These are phyloP conservation scores for Aleurites moluccanus DNA, from an alignment of 441 rosid genomes.

Conservation along the genomic window DNA sequence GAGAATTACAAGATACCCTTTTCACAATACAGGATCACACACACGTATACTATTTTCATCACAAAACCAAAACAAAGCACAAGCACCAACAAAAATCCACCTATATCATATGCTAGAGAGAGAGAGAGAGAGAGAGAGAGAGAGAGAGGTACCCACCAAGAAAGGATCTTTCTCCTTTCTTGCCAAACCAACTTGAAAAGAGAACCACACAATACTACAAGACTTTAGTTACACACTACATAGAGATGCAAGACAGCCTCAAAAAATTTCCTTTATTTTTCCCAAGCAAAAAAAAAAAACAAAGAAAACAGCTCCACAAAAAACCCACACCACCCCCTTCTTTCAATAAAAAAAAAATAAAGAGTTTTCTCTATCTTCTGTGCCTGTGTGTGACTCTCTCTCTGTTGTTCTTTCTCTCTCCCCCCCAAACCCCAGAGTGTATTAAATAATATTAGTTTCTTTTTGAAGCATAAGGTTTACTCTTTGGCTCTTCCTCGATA, in stretches of 20 bases:
- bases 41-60: slow-evolving; percentile 20
- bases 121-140: slow-evolving; percentile 22
- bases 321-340: slow-evolving; percentile 23
- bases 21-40: slow-evolving; percentile 10
- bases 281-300: slow-evolving; percentile 22
- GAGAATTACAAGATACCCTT: slow-evolving; percentile 24
- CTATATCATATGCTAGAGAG: slow-evolving; percentile 3
- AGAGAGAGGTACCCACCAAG: slow-evolving; percentile 44
- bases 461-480: slow-evolving; percentile 29
- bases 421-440: neutral
- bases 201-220: slow-evolving; percentile 60
- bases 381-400: neutral
- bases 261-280: slow-evolving; percentile 38
- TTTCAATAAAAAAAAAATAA: slow-evolving; percentile 27
- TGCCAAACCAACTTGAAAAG: slow-evolving; percentile 53
- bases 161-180: slow-evolving; percentile 46
- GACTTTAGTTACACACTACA: slow-evolving; percentile 33
- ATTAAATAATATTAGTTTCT: slow-evolving; percentile 17
- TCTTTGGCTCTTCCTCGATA: slow-evolving; percentile 31
- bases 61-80: slow-evolving; percentile 24
- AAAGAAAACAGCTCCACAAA: slow-evolving; percentile 24
- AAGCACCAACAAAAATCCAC: slow-evolving; percentile 23
- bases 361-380: neutral
- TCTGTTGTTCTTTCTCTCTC: slow-evolving; percentile 7
- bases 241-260: slow-evolving; percentile 49